Evolutionary conservation across 805 yeast genomes (phyloP).

Genomic region (Candida mattraensis): DNA sequence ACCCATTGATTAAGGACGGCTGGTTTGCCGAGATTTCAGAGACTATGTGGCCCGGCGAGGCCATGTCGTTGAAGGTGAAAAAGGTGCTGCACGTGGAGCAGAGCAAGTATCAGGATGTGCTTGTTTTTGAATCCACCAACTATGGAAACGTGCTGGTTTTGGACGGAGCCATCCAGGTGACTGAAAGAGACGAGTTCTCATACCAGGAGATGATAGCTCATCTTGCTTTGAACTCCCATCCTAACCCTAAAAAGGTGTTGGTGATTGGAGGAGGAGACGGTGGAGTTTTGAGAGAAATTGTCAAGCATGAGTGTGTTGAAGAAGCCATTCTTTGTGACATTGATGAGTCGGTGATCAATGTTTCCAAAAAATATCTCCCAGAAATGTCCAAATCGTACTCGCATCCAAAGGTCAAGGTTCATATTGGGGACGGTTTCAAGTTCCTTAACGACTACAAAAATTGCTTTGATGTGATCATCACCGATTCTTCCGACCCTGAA

Average conservation of each 20-base stretch:
- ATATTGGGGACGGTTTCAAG: constrained; percentile 97
- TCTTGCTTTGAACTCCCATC: constrained; percentile 88
- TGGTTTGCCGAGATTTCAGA: constrained; percentile 96
- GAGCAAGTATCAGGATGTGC: constrained; percentile 89
- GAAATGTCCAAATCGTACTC: constrained; percentile 79
- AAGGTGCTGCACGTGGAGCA: constrained; percentile 81
- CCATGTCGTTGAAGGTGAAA: constrained; percentile 87
- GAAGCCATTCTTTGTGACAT: constrained; percentile 92
- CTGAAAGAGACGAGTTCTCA: constrained; percentile 96
- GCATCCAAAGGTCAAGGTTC: constrained; percentile 88
- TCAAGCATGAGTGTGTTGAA: constrained; percentile 84
- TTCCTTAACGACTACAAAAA: constrained; percentile 80
- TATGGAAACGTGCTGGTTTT: constrained; percentile 95
- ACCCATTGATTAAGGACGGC: constrained; percentile 72
- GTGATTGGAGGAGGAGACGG: constrained; percentile 99
- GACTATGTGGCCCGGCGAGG: constrained; percentile 99
- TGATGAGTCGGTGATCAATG: constrained; percentile 88
- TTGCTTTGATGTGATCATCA: constrained; percentile 91
- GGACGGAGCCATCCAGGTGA: constrained; percentile 93
- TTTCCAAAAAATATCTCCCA: constrained; percentile 85
- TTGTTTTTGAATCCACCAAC: constrained; percentile 88
- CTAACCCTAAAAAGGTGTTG: constrained; percentile 88
- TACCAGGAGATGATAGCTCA: constrained; percentile 99
- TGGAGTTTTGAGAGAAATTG: constrained; percentile 93
- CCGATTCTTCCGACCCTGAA: constrained; percentile 97